Evolutionary conservation across 192 early-diverging fungal species (phyloP), one percentile per base, ranked within the genome.

Genomic region (Chytriomyces sp.): DNA sequence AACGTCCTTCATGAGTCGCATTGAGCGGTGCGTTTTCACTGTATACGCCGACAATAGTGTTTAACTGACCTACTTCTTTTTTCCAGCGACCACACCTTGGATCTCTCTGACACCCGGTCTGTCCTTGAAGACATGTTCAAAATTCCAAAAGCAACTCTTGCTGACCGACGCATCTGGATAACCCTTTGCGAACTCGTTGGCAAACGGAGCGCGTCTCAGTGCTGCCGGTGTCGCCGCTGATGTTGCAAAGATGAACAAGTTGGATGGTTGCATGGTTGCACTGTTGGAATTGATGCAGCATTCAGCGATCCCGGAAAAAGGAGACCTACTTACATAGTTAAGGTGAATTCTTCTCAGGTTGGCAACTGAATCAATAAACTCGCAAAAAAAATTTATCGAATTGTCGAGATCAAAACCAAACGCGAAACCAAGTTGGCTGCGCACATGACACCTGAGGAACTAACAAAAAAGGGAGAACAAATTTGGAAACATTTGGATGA

Each of bases 251-350:
- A 84, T 81, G 34, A 83, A 81, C 55, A 59, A 77, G 34, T 68
- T 82, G 7, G 72, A 81, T 59, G 87, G 82, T 34, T 84, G 81
- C 68, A 81, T 59, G 87, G 82, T 34, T 84, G 81, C 68, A 90
- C 91, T 31, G 88, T 98, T 25, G 96, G 92, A 34, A 89, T 98
- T 56, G 94, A 95, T 59, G 96, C 95, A 33, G 91, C 91, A 34
- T 49, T n/a, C n/a, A n/a, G n/a, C n/a, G n/a, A n/a, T n/a, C n/a
- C n/a, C n/a, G n/a, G n/a, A n/a, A n/a, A n/a, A n/a, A n/a, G n/a
- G n/a, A n/a, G n/a, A n/a, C n/a, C n/a, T n/a, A n/a, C n/a, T n/a
- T n/a, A n/a, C n/a, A n/a, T n/a, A n/a, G n/a, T n/a, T n/a, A n/a
- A n/a, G n/a, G n/a, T n/a, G n/a, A n/a, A n/a, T n/a, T n/a, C n/a